phyloP scores from a whole-genome alignment of 257 asterid genomes.

The Fraxinus pennsylvanica region DNA sequence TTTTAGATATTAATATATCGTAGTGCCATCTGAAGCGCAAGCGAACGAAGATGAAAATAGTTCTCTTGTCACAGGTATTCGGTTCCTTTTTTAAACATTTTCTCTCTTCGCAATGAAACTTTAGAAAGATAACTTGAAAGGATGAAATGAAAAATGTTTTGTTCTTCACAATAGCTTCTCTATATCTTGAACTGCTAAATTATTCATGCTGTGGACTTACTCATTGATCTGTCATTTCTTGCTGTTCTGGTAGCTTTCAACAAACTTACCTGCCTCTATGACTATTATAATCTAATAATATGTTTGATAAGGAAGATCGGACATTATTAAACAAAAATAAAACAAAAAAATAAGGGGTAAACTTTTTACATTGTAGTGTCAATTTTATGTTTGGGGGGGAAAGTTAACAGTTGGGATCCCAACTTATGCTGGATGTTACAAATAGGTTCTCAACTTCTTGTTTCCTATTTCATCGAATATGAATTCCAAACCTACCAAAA shows the following conservation, averaged over 20 bases:
- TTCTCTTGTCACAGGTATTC: constrained; percentile 25
- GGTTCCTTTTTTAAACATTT: background rate
- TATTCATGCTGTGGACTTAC: no score
- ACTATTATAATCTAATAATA: no score
- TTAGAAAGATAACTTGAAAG: constrained; percentile 10
- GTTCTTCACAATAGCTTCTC: background rate
- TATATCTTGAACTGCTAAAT: background rate
- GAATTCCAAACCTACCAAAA: no score
- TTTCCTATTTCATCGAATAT: no score
- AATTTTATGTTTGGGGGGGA: background rate
- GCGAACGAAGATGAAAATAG: constrained; percentile 19
- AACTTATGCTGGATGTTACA: no score
- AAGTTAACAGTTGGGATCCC: no score
- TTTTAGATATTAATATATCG: constrained; percentile 12
- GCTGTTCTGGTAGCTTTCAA: no score
- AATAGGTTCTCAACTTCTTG: no score
- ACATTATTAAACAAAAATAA: no score
- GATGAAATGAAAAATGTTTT: background rate
- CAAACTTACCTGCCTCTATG: background rate
- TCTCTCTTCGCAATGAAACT: background rate
- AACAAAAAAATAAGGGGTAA: no score
- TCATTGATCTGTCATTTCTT: no score
- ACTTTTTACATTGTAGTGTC: background rate
- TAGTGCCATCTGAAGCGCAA: constrained; percentile 15
- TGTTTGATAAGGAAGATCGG: background rate